Conservation (phyloP, 225 moss, liverwort and hornwort genomes). For the Pseudoscleropodium purum region DNA sequence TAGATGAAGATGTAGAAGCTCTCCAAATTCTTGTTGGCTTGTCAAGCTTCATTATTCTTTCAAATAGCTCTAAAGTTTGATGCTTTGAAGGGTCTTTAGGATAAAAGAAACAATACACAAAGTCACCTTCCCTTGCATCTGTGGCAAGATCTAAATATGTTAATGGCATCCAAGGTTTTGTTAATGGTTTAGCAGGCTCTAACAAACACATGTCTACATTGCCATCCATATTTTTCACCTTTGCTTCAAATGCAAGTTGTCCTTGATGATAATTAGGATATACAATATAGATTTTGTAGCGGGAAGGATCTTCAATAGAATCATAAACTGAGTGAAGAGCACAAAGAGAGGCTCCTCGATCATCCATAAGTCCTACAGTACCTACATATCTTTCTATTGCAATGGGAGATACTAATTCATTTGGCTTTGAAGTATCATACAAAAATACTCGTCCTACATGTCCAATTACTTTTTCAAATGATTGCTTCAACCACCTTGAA, state of each 20-base stretch:
- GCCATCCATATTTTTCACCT: conserved; percentile 25
- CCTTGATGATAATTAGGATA: conserved; percentile 54
- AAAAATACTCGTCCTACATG: conserved; percentile 36
- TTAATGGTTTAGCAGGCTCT: conserved; percentile 19
- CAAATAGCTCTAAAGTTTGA: conserved; percentile 11
- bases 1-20: conserved; percentile 11
- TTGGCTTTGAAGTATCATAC: conserved; percentile 1
- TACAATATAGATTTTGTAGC: conserved; percentile 21
- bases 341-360: conserved; percentile 29
- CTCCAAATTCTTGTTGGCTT: conserved; percentile 34
- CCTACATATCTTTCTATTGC: conserved; percentile 16
- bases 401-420: not conserved
- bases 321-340: conserved; percentile 25
- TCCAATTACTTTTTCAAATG: conserved; percentile 26
- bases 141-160: conserved; percentile 33
- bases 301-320: conserved; percentile 13
- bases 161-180: conserved; percentile 31
- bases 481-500: conserved; percentile 35
- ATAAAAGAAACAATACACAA: conserved; percentile 34
- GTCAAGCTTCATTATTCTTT: conserved; percentile 27
- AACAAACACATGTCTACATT: conserved; percentile 34
- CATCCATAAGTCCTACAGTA: conserved; percentile 30
- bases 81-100: conserved; percentile 32
- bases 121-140: conserved; percentile 44
- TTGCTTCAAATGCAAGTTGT: conserved; percentile 20